Conservation (phyloP, 768 basidiomycete genomes). For the Tricholoma matsutake region DNA sequence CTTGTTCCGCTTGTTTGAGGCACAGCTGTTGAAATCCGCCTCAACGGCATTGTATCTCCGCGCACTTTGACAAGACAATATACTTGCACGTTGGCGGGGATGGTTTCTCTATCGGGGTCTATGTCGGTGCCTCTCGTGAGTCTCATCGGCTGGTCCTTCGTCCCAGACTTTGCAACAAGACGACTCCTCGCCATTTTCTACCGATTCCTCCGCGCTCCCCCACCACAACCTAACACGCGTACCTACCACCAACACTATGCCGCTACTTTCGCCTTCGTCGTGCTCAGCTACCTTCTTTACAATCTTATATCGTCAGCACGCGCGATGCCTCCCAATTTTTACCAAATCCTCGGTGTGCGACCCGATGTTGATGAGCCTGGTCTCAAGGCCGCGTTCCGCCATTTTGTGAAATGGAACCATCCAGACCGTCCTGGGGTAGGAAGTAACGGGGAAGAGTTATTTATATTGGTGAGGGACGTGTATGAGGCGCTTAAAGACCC, state of each 20-base stretch:
- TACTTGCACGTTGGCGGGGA: background rate
- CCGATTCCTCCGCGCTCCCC: slow-evolving; percentile 27
- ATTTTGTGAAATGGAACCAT: slow-evolving; percentile 71
- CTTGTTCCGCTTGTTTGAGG: too few species aligned
- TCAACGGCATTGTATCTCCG: too few species aligned
- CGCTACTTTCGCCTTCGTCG: slow-evolving; percentile 57
- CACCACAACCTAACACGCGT: slow-evolving; percentile 30
- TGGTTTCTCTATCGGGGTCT: background rate
- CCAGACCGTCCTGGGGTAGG: slow-evolving; percentile 71
- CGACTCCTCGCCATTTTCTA: slow-evolving; percentile 49
- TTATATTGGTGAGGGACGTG: slow-evolving; percentile 68
- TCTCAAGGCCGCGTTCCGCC: slow-evolving; percentile 70
- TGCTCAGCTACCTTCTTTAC: slow-evolving; percentile 65
- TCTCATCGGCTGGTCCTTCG: slow-evolving; percentile 61
- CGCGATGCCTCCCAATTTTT: slow-evolving; percentile 70
- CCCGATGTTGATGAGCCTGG: slow-evolving; percentile 62
- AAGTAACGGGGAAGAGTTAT: slow-evolving; percentile 53
- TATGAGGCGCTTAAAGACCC: slow-evolving; percentile 81
- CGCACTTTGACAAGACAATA: background rate
- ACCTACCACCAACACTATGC: slow-evolving; percentile 58
- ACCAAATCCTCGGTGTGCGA: slow-evolving; percentile 64
- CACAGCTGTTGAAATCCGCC: too few species aligned
- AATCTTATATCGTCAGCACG: slow-evolving; percentile 55
- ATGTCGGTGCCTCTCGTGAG: slow-evolving; percentile 32
- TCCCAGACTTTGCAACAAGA: slow-evolving; percentile 61